Conservation (phyloP, 148 eudicot genomes). For the Nyssa sinensis region DNA sequence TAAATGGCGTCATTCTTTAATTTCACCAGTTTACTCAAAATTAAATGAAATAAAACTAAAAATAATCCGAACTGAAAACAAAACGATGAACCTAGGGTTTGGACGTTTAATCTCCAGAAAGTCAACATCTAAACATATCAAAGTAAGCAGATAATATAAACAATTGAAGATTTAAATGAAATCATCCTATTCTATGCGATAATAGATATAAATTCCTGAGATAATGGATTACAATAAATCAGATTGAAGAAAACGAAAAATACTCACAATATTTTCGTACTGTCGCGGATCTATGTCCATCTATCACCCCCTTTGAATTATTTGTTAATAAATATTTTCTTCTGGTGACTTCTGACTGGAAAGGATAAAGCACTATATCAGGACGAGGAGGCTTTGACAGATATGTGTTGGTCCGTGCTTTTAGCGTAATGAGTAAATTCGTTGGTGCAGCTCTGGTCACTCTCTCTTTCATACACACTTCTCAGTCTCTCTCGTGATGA, state of each 20-base stretch:
- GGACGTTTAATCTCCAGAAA: background rate
- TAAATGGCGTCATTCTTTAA: background rate
- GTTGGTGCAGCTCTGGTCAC: no score
- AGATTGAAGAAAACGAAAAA: background rate
- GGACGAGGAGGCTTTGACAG: no score
- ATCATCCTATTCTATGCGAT: background rate
- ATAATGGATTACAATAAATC: background rate
- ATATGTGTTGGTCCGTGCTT: no score
- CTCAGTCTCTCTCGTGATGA: no score
- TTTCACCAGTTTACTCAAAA: background rate
- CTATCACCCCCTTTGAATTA: background rate
- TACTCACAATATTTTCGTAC: slow-evolving; percentile 53
- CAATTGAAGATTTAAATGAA: background rate
- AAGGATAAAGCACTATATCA: no score
- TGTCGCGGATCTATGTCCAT: slow-evolving; percentile 69
- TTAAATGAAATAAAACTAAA: no score
- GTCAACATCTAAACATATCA: slow-evolving; percentile 8
- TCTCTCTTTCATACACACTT: no score
- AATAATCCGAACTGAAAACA: background rate
- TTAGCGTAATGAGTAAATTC: no score
- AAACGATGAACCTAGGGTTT: slow-evolving; percentile 13
- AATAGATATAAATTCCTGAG: background rate
- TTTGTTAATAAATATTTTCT: background rate
- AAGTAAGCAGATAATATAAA: background rate
- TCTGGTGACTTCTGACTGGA: no score